Conservation (phyloP, 2,329 filamentous ascomycete species). For the Pyrenochaeta sp. region DNA sequence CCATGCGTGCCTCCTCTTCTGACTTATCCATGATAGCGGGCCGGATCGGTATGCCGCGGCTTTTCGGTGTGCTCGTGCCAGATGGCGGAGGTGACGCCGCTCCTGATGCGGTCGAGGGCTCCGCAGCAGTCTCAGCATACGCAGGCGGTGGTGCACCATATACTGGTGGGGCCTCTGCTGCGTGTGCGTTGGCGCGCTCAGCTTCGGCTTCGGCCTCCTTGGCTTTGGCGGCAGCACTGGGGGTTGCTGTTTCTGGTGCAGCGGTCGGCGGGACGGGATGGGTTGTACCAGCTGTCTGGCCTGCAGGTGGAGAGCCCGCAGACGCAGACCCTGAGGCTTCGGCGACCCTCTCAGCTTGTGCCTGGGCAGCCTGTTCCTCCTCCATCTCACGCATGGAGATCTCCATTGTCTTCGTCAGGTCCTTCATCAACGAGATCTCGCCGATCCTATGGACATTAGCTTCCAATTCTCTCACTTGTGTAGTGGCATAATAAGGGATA, state of each 20-base stretch:
- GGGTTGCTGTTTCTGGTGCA: conserved; percentile 16
- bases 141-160: conserved; percentile 48
- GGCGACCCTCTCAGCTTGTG: conserved; percentile 45
- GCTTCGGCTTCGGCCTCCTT: conserved; percentile 53
- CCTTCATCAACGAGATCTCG: conserved; percentile 98
- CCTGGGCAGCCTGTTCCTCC: conserved; percentile 68
- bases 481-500: neutral
- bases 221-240: conserved; percentile 51
- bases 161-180: conserved; percentile 46
- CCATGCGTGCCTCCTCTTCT: conserved; percentile 75
- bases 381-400: conserved; percentile 87
- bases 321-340: conserved; percentile 32
- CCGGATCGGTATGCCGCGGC: conserved; percentile 72
- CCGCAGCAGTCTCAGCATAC: conserved; percentile 57
- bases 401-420: conserved; percentile 97
- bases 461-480: neutral
- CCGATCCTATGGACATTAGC: conserved; percentile 69
- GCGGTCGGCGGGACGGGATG: conserved; percentile 13
- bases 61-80: conserved; percentile 60
- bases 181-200: conserved; percentile 47
- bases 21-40: conserved; percentile 89
- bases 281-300: conserved; percentile 20
- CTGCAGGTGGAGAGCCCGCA: conserved; percentile 30
- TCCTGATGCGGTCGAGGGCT: conserved; percentile 37
- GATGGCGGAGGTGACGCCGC: conserved; percentile 47